Evolutionary conservation across 352 stramenopile genomes (phyloP), one percentile per base, ranked within the genome.

Genomic region (Phytophthora aleatoria): DNA sequence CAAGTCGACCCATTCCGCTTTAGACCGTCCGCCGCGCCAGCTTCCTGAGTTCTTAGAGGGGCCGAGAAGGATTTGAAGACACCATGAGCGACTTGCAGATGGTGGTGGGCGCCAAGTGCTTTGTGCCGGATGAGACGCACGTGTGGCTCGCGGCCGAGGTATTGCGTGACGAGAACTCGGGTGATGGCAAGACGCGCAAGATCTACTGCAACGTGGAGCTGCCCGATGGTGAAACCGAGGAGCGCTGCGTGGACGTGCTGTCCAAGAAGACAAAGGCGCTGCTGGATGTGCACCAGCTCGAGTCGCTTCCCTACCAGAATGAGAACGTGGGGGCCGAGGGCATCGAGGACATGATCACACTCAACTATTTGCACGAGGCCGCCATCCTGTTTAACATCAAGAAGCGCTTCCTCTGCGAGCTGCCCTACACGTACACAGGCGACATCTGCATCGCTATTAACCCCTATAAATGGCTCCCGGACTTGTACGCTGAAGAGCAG

Each of bases 361-460:
- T 96, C 60, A 94, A 91, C 75, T 94, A 97, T 68, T 78, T 97
- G 20, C 91, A 97, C 70, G 90, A 97, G 65, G 85, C 91, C 3
- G 89, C 89, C 48, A 96, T 97, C 56, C 59, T 97, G 15, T 97
- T 82, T 69, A 97, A 97, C 65, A 70, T 97, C 50, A 89, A 93
- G 66, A 77, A 73, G 69, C 81, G 90, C 28, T 97, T 96, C 64
- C 71, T 93, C 11, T 74, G 79, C 39, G 76, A 85, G 26, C 78
- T 95, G 31, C 96, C 96, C 1, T 99, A 99, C 82, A 99, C 96
- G 33, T 97, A 97, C 71, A 98, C 97, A 28, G 95, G 96, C n/a
- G 94, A 99, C 50, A 98, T 99, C 69, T 94, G 98, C 47, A 97
- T 99, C 63, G 96, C 97, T 2, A 88, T 99, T 48, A 99, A 99